Percentiles rank a stretch among this genome's conserved stretches.
These are phyloP conservation scores for Hypoxylon fragiforme DNA, from an alignment of 495 filamentous ascomycete species.

Conservation along the genomic window DNA sequence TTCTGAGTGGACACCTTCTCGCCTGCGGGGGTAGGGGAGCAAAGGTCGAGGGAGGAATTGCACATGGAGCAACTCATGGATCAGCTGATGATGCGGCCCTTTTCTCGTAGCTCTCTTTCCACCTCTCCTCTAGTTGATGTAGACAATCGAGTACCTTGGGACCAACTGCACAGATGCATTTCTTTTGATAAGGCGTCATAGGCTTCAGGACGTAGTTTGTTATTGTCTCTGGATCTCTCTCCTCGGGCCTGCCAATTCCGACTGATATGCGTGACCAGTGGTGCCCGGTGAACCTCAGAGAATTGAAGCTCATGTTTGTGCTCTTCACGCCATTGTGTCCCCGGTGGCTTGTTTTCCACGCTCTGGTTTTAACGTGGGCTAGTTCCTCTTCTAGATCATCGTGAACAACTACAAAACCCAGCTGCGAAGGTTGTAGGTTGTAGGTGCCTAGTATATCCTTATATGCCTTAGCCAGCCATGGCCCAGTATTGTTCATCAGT, in stretches of 20 bases:
- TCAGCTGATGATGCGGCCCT: too few species aligned
- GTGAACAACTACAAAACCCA: conserved; percentile 71
- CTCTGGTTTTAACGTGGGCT: conserved; percentile 62
- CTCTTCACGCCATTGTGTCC: conserved; percentile 85
- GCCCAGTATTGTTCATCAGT: conserved; percentile 75
- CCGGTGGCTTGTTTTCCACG: conserved; percentile 61
- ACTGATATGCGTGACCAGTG: conserved; percentile 59
- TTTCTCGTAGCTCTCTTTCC: conserved; percentile 28
- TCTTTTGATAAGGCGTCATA: conserved; percentile 55
- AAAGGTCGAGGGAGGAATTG: too few species aligned
- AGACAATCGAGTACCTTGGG: conserved; percentile 56
- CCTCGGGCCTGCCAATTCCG: conserved; percentile 71
- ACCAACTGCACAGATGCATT: conserved; percentile 55
- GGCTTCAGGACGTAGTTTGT: conserved; percentile 69
- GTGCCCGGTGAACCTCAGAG: conserved; percentile 24
- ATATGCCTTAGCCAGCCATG: conserved; percentile 53
- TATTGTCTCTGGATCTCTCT: conserved; percentile 59
- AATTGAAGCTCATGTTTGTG: conserved; percentile 53
- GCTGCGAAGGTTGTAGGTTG: conserved; percentile 37
- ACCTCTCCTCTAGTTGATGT: conserved; percentile 48
- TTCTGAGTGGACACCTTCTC: too few species aligned
- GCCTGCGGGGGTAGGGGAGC: too few species aligned
- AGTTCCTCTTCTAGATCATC: conserved; percentile 77
- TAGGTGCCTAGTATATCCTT: conserved; percentile 42
- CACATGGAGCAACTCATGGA: too few species aligned